Base-by-base conservation (phyloP, 352 stramenopile genomes). In the Pelagophyceae sp. region DNA sequence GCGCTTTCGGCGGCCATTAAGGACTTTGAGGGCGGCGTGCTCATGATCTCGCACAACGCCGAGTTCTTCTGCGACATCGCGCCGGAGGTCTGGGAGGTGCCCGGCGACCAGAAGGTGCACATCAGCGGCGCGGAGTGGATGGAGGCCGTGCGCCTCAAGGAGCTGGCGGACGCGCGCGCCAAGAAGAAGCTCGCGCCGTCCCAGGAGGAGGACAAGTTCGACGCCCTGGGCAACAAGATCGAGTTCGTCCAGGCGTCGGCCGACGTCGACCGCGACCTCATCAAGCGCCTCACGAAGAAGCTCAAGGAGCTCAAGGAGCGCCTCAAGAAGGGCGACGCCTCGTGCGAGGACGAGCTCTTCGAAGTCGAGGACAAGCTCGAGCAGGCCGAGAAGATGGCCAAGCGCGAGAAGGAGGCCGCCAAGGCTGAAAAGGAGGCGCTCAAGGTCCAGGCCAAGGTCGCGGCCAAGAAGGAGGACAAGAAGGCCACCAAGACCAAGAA, bases 1-100 rank as follows among this genome's bases (percentile, higher is more conserved):
- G 93, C 94, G 23, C 87, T 98, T 40, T 93, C 92, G 45, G 83
- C 89, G 51, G 88, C 85, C 29, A 91, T 92, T 69, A 87, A 87
- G 54, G 85, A 88, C 64, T 91, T 90, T 76, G 85, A 81, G 58
- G 87, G 88, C 35, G 88, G 85, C 76, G 82, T 87, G 38, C 89
- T 92, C 76, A 91, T 92, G 87, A 91, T 92, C 81, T 91, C 86
- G 17, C 88, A 92, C 79, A 89, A 83, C 77, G 85, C 89, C 80
- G 87, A 91, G 79, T 92, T 92, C 74, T 90, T 91, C 86, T 90
- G 15, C 35, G 67, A 74, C 67, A 74, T 74, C 67, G 67, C 67
- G 15, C 67, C 67, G 15, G 67, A 74, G 67, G 33, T 74, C 67
- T 74, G 67, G 67, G 88, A 97, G 82, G 89, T 98, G 0, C 91